These are phyloP conservation scores for Leccinum cinnamomeum DNA, from an alignment of 1,284 basidiomycete species.

Conservation along the genomic window DNA sequence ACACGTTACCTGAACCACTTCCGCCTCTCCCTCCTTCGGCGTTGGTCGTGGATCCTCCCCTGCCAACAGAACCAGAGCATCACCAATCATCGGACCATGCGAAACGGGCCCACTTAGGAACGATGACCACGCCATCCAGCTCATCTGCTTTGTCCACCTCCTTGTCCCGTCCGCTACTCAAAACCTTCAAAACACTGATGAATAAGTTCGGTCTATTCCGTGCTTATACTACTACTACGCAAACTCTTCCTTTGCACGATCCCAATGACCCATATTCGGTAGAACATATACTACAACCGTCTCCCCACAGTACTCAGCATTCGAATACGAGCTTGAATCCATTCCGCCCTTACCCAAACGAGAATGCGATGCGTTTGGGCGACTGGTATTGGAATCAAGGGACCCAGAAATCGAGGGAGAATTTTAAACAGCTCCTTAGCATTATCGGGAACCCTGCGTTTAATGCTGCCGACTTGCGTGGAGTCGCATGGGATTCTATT, in stretches of 20 bases:
- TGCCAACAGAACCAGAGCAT: background rate
- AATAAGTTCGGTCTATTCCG: background rate
- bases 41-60: background rate
- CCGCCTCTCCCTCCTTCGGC: background rate
- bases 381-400: background rate
- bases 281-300: background rate
- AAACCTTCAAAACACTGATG: background rate
- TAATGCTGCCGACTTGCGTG: background rate
- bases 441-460: background rate
- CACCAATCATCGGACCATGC: fast-evolving
- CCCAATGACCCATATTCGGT: background rate
- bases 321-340: background rate
- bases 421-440: background rate
- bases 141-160: fast-evolving
- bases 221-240: background rate
- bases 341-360: background rate
- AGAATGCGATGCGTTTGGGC: fast-evolving
- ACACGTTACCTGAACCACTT: background rate
- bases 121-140: fast-evolving
- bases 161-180: background rate
- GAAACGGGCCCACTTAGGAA: background rate
- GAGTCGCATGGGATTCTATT: background rate
- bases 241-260: background rate
- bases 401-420: background rate
- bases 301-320: background rate